phyloP scores from a whole-genome alignment of 257 asterid species.

The Voacanga thouarsii region DNA sequence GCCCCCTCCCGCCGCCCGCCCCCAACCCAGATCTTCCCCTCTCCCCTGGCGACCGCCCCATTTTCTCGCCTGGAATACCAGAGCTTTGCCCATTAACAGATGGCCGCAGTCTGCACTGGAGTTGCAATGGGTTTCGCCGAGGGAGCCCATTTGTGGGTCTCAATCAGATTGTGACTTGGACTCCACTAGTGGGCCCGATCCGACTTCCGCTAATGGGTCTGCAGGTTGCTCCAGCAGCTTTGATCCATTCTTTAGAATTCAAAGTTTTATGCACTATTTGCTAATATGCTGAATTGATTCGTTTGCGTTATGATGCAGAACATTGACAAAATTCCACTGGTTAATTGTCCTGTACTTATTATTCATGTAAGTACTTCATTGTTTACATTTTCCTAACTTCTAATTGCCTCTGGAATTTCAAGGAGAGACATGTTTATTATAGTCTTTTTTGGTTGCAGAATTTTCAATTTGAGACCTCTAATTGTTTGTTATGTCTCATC shows the following conservation, averaged over 20 bases:
- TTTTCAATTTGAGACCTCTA: neutral
- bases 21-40: too few relatives aligned
- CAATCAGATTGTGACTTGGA: constrained; percentile 65
- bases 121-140: constrained; percentile 71
- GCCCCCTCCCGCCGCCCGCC: too few relatives aligned
- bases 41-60: too few relatives aligned
- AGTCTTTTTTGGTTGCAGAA: neutral
- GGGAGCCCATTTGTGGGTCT: constrained; percentile 50
- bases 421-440: neutral
- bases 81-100: constrained; percentile 59
- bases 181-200: constrained; percentile 58
- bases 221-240: too few relatives aligned
- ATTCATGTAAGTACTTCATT: constrained; percentile 65
- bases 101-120: constrained; percentile 83
- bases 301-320: constrained; percentile 54
- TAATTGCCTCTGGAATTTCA: neutral
- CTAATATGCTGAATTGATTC: constrained; percentile 7
- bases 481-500: neutral
- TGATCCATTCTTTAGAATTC: neutral
- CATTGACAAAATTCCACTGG: constrained; percentile 40
- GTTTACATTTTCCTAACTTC: neutral
- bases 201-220: constrained; percentile 27
- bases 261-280: constrained; percentile 3
- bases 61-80: constrained; percentile 80
- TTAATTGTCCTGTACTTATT: constrained; percentile 51